Base-by-base conservation (phyloP, 108 stramenopile species). In the Fistulifera solaris region DNA sequence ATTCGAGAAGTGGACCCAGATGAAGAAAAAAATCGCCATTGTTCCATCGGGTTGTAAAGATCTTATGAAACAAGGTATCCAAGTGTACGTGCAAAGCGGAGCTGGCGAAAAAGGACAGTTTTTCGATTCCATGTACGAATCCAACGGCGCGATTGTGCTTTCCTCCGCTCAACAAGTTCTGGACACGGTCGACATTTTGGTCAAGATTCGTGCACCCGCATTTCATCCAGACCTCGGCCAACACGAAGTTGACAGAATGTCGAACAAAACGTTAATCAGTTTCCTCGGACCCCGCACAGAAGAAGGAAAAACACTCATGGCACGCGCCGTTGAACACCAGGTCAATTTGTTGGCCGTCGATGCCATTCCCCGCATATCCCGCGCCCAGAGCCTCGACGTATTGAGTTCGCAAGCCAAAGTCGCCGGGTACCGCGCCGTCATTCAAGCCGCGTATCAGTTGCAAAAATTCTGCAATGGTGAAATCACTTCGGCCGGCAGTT, bases 401-500 rank as follows among this genome's bases (percentile, higher is more conserved):
- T 65, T 93, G 21, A 72, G 68, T 53, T 90, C 88, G 7, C 89
- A 91, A 65, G 89, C 90, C 15, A 95, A 95, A 56, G 76, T 95
- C 55, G 88, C 94, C 17, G 94, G 94, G 13, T 93, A 90, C 75
- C 77, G 89, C 21, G 86, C 90, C 28, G 94, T 95, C 0, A 63
- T 95, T 25, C 89, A 95, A 61, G 94, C 89, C 0, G 75, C 72
- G 11, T 67, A 85, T 48, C 57, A 72, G 21, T 85, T 90, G 44
- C 85, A 84, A 56, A 76, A 90, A 21, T 83, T 87, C 51, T 61
- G 93, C 27, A 81, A 85, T 42, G 89, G 89, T 21, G 87, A 91
- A 67, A 76, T 89, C 49, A 95, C 94, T 14, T 85, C 94, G 4
- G 94, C 94, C 15, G 94, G 94, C 0, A 80, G 65, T 38, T 83